phyloP scores from a whole-genome alignment of 345 rosid species.

The Sisymbrium irio region DNA sequence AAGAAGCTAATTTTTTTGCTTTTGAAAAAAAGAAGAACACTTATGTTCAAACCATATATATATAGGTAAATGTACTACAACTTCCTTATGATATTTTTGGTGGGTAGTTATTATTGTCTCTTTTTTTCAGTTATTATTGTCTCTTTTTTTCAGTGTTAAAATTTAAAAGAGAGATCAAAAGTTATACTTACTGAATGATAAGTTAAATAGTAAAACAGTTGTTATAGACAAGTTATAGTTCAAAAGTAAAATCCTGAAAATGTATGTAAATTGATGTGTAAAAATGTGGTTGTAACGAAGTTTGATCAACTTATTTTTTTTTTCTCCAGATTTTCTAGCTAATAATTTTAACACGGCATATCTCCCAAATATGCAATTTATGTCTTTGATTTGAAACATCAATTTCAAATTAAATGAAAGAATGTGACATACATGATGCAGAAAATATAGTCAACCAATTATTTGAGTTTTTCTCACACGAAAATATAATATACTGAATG shows the following conservation, averaged over 20 bases:
- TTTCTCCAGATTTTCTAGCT: neutral
- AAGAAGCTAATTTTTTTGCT: neutral
- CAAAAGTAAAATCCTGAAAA: neutral
- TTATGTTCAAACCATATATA: neutral
- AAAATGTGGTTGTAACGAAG: neutral
- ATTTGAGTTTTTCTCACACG: slow-evolving; percentile 4
- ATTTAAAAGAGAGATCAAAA: neutral
- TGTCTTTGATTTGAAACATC: neutral
- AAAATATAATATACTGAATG: neutral
- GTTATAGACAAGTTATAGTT: neutral
- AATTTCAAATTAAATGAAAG: slow-evolving; percentile 3
- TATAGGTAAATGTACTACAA: neutral
- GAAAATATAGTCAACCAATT: neutral
- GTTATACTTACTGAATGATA: neutral
- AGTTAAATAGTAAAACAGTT: neutral
- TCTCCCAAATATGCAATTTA: neutral
- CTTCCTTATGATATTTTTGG: neutral
- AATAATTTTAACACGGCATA: neutral
- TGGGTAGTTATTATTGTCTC: neutral
- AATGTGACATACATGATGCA: slow-evolving; percentile 18
- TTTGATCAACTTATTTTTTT: neutral
- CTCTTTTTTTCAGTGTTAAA: neutral
- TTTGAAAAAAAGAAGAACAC: neutral
- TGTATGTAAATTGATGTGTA: neutral
- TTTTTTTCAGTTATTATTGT: neutral